Conservation (phyloP, 345 rosid species). For the Lumnitzera racemosa region DNA sequence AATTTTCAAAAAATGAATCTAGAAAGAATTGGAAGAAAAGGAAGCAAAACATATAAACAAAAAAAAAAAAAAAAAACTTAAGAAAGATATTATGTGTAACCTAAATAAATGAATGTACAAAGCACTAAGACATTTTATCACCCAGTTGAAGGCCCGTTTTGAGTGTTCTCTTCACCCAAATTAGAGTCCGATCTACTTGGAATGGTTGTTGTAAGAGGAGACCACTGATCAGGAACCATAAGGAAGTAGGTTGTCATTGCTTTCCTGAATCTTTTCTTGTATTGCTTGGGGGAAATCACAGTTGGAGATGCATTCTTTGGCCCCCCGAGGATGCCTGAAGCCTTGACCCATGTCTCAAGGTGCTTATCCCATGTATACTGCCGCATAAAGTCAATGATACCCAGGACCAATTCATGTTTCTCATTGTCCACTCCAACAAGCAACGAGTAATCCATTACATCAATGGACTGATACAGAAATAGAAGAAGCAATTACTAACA, state of each 20-base stretch:
- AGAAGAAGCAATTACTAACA: background rate
- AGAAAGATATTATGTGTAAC: conserved; percentile 11
- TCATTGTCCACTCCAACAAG: conserved; percentile 92
- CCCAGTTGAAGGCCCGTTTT: conserved; percentile 27
- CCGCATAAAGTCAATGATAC: conserved; percentile 94
- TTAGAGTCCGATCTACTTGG: conserved; percentile 52
- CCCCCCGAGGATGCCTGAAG: conserved; percentile 90
- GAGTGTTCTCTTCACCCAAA: conserved; percentile 49
- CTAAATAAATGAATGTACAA: conserved; percentile 24
- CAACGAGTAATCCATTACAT: conserved; percentile 96
- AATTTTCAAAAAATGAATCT: conserved; percentile 14
- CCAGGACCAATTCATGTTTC: conserved; percentile 75
- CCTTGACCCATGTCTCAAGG: conserved; percentile 90
- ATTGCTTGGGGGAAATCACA: conserved; percentile 90
- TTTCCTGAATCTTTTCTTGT: conserved; percentile 94
- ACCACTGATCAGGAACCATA: conserved; percentile 98
- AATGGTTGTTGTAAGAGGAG: conserved; percentile 49
- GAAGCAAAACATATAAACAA: conserved; percentile 11
- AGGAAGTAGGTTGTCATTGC: conserved; percentile 87
- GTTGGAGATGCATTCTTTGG: conserved; percentile 73
- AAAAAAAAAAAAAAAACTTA: background rate
- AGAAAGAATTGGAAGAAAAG: conserved; percentile 13
- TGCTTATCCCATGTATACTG: conserved; percentile 99
- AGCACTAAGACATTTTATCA: conserved; percentile 13
- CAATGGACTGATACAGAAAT: conserved; percentile 48